Evolutionary conservation across 495 filamentous ascomycete species (phyloP).

Genomic region (Entonaema liquescens): DNA sequence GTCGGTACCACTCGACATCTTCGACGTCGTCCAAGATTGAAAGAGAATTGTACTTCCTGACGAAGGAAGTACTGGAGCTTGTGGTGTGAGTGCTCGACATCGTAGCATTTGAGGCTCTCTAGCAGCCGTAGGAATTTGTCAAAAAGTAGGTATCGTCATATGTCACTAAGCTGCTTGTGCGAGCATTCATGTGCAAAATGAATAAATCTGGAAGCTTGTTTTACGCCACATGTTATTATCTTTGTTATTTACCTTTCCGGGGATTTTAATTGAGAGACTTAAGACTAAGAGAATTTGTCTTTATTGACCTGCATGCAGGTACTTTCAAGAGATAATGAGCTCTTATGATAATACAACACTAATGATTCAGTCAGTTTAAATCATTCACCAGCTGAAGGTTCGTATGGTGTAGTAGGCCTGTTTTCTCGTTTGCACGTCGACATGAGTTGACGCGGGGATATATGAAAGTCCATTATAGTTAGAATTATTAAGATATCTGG

Average conservation of each 20-base stretch:
- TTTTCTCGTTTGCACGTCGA: too few relatives aligned
- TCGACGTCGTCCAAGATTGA: not conserved
- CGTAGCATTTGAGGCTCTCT: not conserved
- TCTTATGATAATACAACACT: not conserved
- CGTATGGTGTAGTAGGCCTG: too few relatives aligned
- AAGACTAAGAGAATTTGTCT: not conserved
- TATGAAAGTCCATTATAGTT: too few relatives aligned
- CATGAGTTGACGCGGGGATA: too few relatives aligned
- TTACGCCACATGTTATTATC: not conserved
- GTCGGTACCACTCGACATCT: not conserved
- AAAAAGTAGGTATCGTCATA: not conserved
- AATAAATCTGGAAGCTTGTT: not conserved
- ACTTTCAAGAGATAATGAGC: not conserved
- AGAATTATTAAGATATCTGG: too few relatives aligned
- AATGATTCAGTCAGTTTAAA: too few relatives aligned
- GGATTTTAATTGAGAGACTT: not conserved
- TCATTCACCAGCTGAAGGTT: too few relatives aligned
- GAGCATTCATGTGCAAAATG: not conserved
- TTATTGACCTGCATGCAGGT: not conserved
- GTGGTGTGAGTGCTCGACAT: not conserved
- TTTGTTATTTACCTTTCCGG: not conserved
- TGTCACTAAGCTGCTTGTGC: not conserved
- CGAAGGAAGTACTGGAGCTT: not conserved
- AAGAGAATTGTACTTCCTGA: not conserved
- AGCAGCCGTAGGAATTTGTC: not conserved